phyloP scores from a whole-genome alignment of 164 flowering plant genomes.

The Kalanchoe fedtschenkoi region DNA sequence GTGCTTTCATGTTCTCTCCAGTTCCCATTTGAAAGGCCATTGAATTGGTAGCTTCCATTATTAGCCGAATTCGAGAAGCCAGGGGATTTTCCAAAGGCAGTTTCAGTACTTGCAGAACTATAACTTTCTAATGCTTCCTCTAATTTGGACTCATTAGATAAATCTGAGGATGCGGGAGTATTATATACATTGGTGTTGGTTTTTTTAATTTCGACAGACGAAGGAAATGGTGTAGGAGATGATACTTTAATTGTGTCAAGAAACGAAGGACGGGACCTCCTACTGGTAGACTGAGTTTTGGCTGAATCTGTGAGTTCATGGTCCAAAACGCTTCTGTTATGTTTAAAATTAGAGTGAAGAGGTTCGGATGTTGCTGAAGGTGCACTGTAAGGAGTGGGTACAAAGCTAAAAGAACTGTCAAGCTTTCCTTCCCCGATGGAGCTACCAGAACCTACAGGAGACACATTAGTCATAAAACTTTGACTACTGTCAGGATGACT shows the following conservation, averaged over 20 bases:
- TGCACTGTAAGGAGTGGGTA: constrained; percentile 13
- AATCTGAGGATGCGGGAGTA: constrained; percentile 9
- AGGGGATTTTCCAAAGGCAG: constrained; percentile 11
- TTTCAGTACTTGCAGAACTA: constrained; percentile 9
- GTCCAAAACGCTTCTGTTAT: constrained; percentile 22
- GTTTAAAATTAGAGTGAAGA: constrained; percentile 17
- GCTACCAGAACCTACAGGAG: constrained; percentile 8
- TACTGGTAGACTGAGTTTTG: constrained; percentile 19
- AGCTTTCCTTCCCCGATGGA: background rate
- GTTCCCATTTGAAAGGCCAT: constrained; percentile 16
- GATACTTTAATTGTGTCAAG: constrained; percentile 60
- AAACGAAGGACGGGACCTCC: constrained; percentile 76
- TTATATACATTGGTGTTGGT: constrained; percentile 13
- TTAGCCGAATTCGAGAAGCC: constrained; percentile 16
- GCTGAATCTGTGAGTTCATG: constrained; percentile 22
- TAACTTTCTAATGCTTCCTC: constrained; percentile 12
- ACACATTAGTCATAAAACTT: constrained; percentile 13
- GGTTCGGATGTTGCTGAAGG: constrained; percentile 23
- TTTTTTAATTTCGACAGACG: constrained; percentile 22
- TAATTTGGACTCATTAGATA: constrained; percentile 10
- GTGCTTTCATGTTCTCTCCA: constrained; percentile 25
- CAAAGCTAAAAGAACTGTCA: constrained; percentile 15
- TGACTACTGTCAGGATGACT: constrained; percentile 5
- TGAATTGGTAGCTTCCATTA: constrained; percentile 17
- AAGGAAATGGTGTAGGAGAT: constrained; percentile 24